A percentile compares a stretch with the other conserved stretches of the same genome.
Evolutionary conservation across 2,329 filamentous ascomycete genomes (phyloP).

Genomic region (Penicillium sp.): DNA sequence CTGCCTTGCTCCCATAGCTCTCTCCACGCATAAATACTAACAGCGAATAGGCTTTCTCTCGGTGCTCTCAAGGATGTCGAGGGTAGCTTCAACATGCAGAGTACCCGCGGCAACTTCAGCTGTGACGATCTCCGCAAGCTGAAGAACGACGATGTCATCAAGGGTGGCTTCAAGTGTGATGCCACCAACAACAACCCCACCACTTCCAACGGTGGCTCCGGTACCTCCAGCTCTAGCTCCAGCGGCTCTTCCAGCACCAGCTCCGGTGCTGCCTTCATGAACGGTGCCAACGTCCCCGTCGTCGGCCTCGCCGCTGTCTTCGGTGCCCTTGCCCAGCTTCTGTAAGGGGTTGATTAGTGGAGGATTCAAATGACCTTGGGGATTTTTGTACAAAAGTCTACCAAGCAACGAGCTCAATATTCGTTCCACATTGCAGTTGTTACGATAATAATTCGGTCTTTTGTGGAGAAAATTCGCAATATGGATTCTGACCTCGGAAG

Average conservation of each 20-base stretch:
- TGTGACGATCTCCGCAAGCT: constrained; percentile 56
- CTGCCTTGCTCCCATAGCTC: constrained; percentile 21
- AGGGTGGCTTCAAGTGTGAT: constrained; percentile 49
- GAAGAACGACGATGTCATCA: constrained; percentile 42
- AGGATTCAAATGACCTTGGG: constrained; percentile 20
- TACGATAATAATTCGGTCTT: constrained; percentile 44
- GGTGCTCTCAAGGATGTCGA: constrained; percentile 65
- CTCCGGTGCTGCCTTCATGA: constrained; percentile 39
- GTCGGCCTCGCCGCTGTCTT: constrained; percentile 46
- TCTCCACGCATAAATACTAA: constrained; percentile 32
- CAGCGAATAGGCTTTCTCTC: constrained; percentile 61
- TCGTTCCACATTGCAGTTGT: constrained; percentile 35
- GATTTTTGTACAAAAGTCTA: constrained; percentile 39
- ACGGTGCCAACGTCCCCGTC: constrained; percentile 36
- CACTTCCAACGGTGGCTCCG: constrained; percentile 34
- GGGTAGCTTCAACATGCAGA: constrained; percentile 69
- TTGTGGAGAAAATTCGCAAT: constrained; percentile 32
- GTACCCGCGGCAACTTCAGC: constrained; percentile 58
- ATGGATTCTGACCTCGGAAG: constrained; percentile 23
- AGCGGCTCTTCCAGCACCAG: constrained; percentile 29
- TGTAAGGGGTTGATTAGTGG: constrained; percentile 42
- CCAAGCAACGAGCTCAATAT: constrained; percentile 35
- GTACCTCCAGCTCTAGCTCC: constrained; percentile 29
- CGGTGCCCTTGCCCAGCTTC: constrained; percentile 46
- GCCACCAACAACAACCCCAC: constrained; percentile 37